Evolutionary conservation across 192 early-diverging fungal genomes (phyloP).

Genomic region (Podila horticola): DNA sequence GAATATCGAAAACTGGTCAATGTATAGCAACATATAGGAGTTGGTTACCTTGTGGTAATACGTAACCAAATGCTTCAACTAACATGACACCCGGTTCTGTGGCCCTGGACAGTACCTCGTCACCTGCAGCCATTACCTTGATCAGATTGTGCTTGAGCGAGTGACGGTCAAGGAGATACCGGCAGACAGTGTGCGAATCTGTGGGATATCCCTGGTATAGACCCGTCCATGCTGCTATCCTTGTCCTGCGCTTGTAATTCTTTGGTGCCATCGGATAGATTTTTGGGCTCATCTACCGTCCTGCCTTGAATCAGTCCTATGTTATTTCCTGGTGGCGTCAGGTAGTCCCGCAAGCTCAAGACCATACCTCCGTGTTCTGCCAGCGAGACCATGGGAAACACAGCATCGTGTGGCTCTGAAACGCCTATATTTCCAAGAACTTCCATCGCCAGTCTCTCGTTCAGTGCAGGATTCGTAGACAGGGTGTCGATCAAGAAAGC

Average conservation of each 20-base stretch:
- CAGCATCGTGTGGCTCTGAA: conserved; percentile 48
- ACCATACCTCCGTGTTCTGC: conserved; percentile 81
- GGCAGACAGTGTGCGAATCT: conserved; percentile 15
- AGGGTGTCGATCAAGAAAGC: conserved; percentile 70
- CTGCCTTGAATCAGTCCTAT: no score
- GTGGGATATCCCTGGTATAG: conserved; percentile 11
- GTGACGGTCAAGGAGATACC: conserved; percentile 66
- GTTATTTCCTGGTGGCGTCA: conserved; percentile 10
- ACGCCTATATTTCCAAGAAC: conserved; percentile 52
- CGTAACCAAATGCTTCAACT: conserved; percentile 65
- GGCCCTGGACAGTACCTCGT: conserved; percentile 13
- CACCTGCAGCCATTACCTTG: conserved; percentile 58
- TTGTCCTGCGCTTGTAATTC: no score
- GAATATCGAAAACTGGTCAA: not conserved
- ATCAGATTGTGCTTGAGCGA: conserved; percentile 69
- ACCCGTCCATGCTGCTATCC: no score
- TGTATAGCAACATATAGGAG: no score
- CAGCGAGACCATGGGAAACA: conserved; percentile 69
- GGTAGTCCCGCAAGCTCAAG: conserved; percentile 68
- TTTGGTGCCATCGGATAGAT: no score
- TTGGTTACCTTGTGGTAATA: conserved; percentile 58
- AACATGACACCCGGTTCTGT: conserved; percentile 17
- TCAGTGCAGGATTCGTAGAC: conserved; percentile 59
- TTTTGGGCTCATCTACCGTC: no score
- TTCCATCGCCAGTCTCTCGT: conserved; percentile 37